Evolutionary conservation across 2,329 filamentous ascomycete species (phyloP).

Genomic region (Alternaria incomplexa): DNA sequence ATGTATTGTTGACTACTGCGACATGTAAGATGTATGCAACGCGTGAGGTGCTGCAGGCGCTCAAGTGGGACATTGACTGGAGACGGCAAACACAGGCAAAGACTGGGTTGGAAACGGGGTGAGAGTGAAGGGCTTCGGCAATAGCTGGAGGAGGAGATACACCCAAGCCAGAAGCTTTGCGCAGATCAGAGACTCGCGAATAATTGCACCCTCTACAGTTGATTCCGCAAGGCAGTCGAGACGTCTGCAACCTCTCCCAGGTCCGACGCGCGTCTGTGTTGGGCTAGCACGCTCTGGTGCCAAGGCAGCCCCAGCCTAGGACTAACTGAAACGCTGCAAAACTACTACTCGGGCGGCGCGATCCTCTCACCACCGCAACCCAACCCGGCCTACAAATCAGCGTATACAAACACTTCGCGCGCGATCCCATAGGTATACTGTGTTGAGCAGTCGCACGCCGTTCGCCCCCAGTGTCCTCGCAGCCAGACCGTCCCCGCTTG

Average conservation of each 20-base stretch:
- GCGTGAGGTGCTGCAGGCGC: neutral
- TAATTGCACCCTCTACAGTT: neutral
- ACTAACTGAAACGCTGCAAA: constrained; percentile 35
- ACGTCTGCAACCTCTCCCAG: neutral
- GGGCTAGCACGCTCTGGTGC: constrained; percentile 6
- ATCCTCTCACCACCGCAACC: constrained; percentile 37
- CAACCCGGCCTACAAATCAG: constrained; percentile 26
- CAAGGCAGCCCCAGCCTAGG: constrained; percentile 19
- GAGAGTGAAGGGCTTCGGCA: neutral
- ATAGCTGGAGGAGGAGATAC: neutral
- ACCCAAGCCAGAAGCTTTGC: neutral
- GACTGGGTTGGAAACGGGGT: neutral
- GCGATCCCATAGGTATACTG: constrained; percentile 25
- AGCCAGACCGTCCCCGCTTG: constrained; percentile 23
- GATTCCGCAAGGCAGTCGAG: neutral
- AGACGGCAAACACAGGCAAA: neutral
- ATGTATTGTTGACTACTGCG: neutral
- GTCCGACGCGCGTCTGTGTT: constrained; percentile 15
- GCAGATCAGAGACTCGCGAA: neutral
- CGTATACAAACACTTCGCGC: constrained; percentile 20
- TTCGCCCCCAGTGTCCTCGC: constrained; percentile 21
- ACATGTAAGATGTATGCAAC: neutral
- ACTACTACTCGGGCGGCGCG: constrained; percentile 28
- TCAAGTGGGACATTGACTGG: neutral
- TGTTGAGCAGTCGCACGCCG: constrained; percentile 22